Evolutionary conservation across 2,329 filamentous ascomycete species (phyloP).

Genomic region (Sporothrix pallida): DNA sequence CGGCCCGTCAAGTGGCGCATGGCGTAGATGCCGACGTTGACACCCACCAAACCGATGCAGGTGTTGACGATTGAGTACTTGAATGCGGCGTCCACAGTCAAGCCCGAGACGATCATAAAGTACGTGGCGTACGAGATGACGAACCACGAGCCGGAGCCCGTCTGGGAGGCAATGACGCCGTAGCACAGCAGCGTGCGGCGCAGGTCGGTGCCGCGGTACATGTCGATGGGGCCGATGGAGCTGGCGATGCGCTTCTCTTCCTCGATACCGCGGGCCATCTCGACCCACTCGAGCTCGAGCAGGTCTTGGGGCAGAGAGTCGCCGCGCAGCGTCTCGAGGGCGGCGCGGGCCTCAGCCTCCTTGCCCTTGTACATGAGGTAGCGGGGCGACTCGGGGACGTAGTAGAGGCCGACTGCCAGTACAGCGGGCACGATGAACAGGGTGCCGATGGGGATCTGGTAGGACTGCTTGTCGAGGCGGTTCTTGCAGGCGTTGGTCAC

Average conservation of each 20-base stretch:
- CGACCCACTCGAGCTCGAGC: slow-evolving; percentile 49
- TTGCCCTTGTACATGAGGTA: slow-evolving; percentile 49
- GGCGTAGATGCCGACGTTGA: slow-evolving; percentile 55
- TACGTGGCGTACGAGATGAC: slow-evolving; percentile 58
- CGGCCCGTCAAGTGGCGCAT: slow-evolving; percentile 56
- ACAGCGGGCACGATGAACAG: slow-evolving; percentile 37
- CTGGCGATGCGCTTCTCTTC: slow-evolving; percentile 46
- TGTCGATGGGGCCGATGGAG: slow-evolving; percentile 47
- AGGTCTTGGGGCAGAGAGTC: slow-evolving; percentile 43
- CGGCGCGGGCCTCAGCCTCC: slow-evolving; percentile 40
- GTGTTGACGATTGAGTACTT: slow-evolving; percentile 57
- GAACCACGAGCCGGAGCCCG: slow-evolving; percentile 55
- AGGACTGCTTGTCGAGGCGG: slow-evolving; percentile 34
- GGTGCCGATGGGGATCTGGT: slow-evolving; percentile 38
- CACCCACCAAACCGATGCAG: slow-evolving; percentile 55
- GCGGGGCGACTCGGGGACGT: slow-evolving; percentile 55
- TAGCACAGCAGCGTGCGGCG: slow-evolving; percentile 58
- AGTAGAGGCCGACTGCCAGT: slow-evolving; percentile 48
- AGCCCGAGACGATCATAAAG: slow-evolving; percentile 52
- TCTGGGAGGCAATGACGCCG: slow-evolving; percentile 54
- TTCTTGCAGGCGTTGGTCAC: slow-evolving; percentile 35
- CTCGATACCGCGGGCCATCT: slow-evolving; percentile 49
- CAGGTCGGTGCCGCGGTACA: slow-evolving; percentile 53
- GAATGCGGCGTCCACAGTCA: slow-evolving; percentile 52
- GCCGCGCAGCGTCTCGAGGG: slow-evolving; percentile 44